Percentiles rank a stretch among this genome's conserved stretches.
Conservation (phyloP, 2,329 filamentous ascomycete genomes). For the Colletotrichum orbiculare region DNA sequence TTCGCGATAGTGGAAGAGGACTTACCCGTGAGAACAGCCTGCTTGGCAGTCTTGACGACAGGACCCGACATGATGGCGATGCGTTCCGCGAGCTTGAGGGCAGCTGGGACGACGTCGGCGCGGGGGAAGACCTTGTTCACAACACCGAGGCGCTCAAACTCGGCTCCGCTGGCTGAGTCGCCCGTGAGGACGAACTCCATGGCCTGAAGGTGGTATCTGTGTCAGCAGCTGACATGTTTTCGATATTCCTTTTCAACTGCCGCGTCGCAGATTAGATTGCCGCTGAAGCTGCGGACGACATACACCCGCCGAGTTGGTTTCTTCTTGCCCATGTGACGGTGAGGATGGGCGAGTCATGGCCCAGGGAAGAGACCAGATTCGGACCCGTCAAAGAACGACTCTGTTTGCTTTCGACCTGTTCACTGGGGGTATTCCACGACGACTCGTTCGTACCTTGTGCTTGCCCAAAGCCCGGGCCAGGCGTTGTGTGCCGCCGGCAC, state of each 20-base stretch:
- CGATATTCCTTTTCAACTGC: too few species aligned
- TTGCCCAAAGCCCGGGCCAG: slow-evolving; percentile 54
- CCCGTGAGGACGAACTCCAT: slow-evolving; percentile 60
- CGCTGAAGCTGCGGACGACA: too few species aligned
- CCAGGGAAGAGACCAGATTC: too few species aligned
- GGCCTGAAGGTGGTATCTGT: slow-evolving; percentile 43
- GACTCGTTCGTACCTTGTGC: slow-evolving; percentile 45
- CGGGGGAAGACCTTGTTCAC: slow-evolving; percentile 50
- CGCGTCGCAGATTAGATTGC: too few species aligned
- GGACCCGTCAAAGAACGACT: too few species aligned
- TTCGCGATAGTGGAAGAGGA: not conserved
- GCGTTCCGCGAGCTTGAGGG: slow-evolving; percentile 49
- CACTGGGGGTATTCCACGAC: too few species aligned
- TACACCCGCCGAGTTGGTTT: too few species aligned
- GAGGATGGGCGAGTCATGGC: not conserved
- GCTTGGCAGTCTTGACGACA: slow-evolving; percentile 54
- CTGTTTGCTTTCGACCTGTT: too few species aligned
- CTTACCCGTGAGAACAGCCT: slow-evolving; percentile 55
- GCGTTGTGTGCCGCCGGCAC: slow-evolving; percentile 54
- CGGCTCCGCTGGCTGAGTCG: slow-evolving; percentile 47
- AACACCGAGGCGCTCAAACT: slow-evolving; percentile 53
- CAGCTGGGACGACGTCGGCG: slow-evolving; percentile 50
- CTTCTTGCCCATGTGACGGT: not conserved
- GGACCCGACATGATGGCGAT: slow-evolving; percentile 54
- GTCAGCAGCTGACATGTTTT: not conserved